Evolutionary conservation across 1,284 basidiomycete species (phyloP).

Genomic region (Malassezia vespertilionis): DNA sequence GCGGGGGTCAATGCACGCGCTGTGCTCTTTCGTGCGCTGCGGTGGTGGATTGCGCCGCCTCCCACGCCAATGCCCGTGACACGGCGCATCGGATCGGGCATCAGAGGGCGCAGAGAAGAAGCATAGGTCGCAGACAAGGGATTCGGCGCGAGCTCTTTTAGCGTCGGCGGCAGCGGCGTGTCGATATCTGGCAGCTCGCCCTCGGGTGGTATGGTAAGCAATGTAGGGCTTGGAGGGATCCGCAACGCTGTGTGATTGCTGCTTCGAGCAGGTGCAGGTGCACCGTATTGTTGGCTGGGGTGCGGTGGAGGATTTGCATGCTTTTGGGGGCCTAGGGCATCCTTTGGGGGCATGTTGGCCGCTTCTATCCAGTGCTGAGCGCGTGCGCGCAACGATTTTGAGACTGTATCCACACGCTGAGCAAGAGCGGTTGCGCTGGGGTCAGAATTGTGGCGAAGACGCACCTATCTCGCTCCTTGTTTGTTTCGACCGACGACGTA

Average conservation of each 20-base stretch:
- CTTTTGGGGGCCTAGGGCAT: too few relatives aligned
- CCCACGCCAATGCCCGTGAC: slow-evolving; percentile 38
- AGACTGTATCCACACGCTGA: neutral
- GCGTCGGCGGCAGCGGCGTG: slow-evolving; percentile 30
- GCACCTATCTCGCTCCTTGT: neutral
- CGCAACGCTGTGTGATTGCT: slow-evolving; percentile 1
- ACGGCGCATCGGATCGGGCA: slow-evolving; percentile 38
- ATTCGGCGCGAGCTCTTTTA: slow-evolving; percentile 38
- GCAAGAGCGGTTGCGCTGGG: neutral
- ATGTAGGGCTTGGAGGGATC: slow-evolving; percentile 11
- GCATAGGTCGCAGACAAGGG: slow-evolving; percentile 44
- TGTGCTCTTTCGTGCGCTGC: slow-evolving; percentile 25
- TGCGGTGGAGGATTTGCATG: too few relatives aligned
- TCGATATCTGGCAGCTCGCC: slow-evolving; percentile 2
- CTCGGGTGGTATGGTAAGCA: slow-evolving; percentile 3
- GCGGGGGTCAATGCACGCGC: neutral
- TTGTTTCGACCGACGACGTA: neutral
- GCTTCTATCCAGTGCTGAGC: neutral
- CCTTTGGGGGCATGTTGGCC: too few relatives aligned
- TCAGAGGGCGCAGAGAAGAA: slow-evolving; percentile 40
- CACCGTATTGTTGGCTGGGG: too few relatives aligned
- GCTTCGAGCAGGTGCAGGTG: neutral
- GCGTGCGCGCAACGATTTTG: neutral
- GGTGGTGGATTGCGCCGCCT: slow-evolving; percentile 39
- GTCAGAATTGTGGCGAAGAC: neutral